Evolutionary conservation across 2,329 filamentous ascomycete species (phyloP), one percentile per base, ranked within the genome.

Genomic region (Trichoderma cornu-damae): DNA sequence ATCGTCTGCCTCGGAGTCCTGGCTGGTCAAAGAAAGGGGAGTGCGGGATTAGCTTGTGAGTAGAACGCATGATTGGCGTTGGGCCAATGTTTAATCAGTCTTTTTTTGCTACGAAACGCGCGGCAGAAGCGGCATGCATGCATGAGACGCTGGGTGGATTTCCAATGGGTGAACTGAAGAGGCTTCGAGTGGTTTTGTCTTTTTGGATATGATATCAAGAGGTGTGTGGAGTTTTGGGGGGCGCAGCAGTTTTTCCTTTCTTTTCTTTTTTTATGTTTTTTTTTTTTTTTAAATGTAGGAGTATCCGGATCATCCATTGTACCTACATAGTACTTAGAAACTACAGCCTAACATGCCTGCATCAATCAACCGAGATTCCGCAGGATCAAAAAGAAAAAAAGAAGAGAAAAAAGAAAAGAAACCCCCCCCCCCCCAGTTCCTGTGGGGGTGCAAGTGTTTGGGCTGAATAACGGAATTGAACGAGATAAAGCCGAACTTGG

Each of bases 21-120:
- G 40, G 48, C 22, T 55, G 30, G 24, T 48, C n/a, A n/a, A n/a
- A n/a, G n/a, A n/a, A n/a, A 30, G 32, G 28, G n/a, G 16, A 37
- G 20, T 37, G 11, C n/a, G 22, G 24, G 44, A 20, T 14, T 40
- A 18, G 40, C 30, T 37, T 52, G 16, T 51, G 48, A 52, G 49
- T 20, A 52, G 38, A 46, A 47, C 40, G 26, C 44, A 26, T 47
- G 20, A 52, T 32, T 49, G 48, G 56, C 42, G 48, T 58, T 58
- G 20, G 24, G 49, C 24, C 32, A 40, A 58, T 50, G 44, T 38
- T 16, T 34, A 43, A 26, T n/a, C 30, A 16, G 26, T 52, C 46
- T 22, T 30, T 46, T 38, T 38, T n/a, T 30, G 8, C 35, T 44
- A 26, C 20, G n/a, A 16, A 26, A 18, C 16, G 35, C 26, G 26